These are phyloP conservation scores for Dipsacomyces acuminosporus DNA, from an alignment of 371 early-diverging fungal genomes.

Conservation along the genomic window DNA sequence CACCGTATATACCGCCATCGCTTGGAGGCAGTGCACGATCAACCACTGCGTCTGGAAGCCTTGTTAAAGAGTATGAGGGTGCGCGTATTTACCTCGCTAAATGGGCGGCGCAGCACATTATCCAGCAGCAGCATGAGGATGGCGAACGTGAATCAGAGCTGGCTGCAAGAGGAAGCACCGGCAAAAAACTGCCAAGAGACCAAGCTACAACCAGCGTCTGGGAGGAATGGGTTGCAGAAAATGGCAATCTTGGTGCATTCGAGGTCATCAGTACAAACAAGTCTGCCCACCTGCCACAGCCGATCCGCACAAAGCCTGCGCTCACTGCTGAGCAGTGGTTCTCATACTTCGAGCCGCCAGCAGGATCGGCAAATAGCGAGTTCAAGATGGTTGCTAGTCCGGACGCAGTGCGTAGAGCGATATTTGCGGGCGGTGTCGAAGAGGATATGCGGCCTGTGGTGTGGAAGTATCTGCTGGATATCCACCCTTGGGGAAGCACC, in stretches of 20 bases:
- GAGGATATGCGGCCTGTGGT: slow-evolving; percentile 78
- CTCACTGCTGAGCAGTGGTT: slow-evolving; percentile 77
- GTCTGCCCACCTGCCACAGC: slow-evolving; percentile 24
- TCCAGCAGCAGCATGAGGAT: slow-evolving; percentile 47
- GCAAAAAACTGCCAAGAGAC: slow-evolving; percentile 1
- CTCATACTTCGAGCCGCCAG: slow-evolving; percentile 54
- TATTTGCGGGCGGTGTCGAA: slow-evolving; percentile 73
- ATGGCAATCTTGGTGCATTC: slow-evolving; percentile 59
- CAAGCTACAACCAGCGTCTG: slow-evolving; percentile 38
- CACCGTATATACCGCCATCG: slow-evolving; percentile 67
- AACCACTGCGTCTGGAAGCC: slow-evolving; percentile 27
- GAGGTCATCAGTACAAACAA: slow-evolving; percentile 54
- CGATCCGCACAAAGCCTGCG: slow-evolving; percentile 53
- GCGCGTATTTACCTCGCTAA: slow-evolving; percentile 73
- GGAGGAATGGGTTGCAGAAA: slow-evolving; percentile 54
- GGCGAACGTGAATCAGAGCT: slow-evolving; percentile 41
- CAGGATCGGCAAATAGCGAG: slow-evolving; percentile 24
- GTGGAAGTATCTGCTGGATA: slow-evolving; percentile 82
- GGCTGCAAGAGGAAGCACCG: slow-evolving; percentile 22
- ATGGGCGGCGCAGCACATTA: slow-evolving; percentile 66
- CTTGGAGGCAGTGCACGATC: slow-evolving; percentile 20
- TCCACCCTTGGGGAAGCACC: slow-evolving; percentile 82
- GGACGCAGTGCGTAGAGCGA: slow-evolving; percentile 54
- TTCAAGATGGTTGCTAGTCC: slow-evolving; percentile 55
- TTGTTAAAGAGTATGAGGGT: slow-evolving; percentile 67